Base-by-base conservation (phyloP, 306 rosid species). In the Pueraria montana region DNA sequence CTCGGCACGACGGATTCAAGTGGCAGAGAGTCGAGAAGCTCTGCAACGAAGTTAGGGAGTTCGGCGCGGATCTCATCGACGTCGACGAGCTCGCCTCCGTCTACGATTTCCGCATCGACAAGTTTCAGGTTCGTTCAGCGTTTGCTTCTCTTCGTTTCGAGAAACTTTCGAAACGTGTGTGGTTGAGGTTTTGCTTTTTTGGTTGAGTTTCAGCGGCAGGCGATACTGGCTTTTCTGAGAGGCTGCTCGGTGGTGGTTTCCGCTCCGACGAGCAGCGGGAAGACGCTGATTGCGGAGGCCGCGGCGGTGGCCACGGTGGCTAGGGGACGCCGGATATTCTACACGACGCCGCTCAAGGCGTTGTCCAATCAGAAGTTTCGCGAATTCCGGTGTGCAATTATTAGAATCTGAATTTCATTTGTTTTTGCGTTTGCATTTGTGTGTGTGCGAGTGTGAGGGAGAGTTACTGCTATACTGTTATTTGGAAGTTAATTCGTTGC, bases 291-390 rank as follows among this genome's bases (percentile, higher is more conserved):
- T 61, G 99, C 99, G 10, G 99, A 96, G 76, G 97, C 98, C 50
- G 98, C 98, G 1, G 97, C 97, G 11, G 85, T 93, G 30, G 99
- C 98, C 17, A 92, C 94, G 0, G 91, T 96, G 53, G 99, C 99
- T 9, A 90, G 85, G 85, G 88, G 91, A 75, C 87, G 92, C 58
- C 79, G 98, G 43, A 83, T 93, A 23, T 89, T 96, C 85, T 96
- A 96, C 83, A 96, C 99, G 9, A 93, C 98, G 76, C 99, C 99
- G 11, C 98, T 96, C 63, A 96, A 96, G 89, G 99, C 99, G 36
- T 86, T 96, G 87, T 96, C 98, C 32, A 96, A 96, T 83, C 99
- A 96, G 91, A 96, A 96, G 89, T 96, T 93, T 88, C 98, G 98
- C 0, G 98, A 96, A 80, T 96, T 96, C 68, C 96, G 97, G 99